Conservation (phyloP, 139 green algal species). For the Chlorella sp. region DNA sequence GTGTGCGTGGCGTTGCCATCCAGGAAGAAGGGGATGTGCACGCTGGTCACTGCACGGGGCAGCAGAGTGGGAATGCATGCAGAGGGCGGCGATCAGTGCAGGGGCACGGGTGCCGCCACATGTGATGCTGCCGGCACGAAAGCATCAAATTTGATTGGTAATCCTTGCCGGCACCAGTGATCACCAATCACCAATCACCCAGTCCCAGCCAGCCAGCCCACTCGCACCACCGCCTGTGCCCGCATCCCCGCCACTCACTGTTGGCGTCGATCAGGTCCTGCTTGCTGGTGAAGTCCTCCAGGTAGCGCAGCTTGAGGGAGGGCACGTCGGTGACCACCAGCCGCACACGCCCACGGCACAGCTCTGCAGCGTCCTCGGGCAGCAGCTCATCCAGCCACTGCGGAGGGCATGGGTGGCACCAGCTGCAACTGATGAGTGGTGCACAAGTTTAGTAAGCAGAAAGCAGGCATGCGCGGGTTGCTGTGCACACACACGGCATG, state of each 20-base stretch:
- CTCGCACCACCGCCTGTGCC: too few species aligned
- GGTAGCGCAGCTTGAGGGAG: constrained; percentile 38
- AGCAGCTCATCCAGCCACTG: constrained; percentile 78
- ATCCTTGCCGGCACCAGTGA: background rate
- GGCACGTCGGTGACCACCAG: constrained; percentile 58
- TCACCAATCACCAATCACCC: too few species aligned
- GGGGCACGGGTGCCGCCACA: background rate
- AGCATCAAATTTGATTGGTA: background rate
- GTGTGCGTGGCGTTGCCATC: constrained; percentile 51
- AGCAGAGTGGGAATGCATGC: background rate
- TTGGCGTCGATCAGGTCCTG: constrained; percentile 71
- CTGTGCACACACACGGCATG: too few species aligned
- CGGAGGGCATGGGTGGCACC: too few species aligned
- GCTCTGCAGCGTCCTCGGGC: constrained; percentile 66
- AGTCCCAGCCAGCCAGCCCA: background rate
- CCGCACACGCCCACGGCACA: constrained; percentile 49
- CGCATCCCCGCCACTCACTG: constrained; percentile 15
- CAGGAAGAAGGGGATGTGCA: constrained; percentile 80
- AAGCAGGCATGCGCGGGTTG: too few species aligned
- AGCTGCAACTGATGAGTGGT: background rate
- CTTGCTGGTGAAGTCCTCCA: constrained; percentile 58
- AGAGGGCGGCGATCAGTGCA: background rate
- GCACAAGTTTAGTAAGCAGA: background rate
- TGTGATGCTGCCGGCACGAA: background rate
- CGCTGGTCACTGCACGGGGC: constrained; percentile 22